phyloP scores from a whole-genome alignment of 1,284 basidiomycete species.

The Exobasidium rhododendri region DNA sequence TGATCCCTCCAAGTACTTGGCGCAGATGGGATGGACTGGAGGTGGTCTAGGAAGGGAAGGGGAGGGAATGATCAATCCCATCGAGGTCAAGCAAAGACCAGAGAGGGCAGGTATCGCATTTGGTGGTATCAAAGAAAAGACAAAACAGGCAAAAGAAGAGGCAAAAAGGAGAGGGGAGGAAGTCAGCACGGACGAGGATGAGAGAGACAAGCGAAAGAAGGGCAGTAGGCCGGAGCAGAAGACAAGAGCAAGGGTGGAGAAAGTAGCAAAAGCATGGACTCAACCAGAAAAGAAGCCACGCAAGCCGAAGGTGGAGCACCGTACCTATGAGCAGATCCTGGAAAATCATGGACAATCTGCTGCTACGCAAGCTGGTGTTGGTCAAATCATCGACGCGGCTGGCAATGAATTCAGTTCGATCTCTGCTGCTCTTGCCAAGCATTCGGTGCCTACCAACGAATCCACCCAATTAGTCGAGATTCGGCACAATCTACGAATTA shows the following conservation, averaged over 20 bases:
- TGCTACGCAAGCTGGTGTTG: slow-evolving; percentile 18
- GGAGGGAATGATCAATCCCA: slow-evolving; percentile 49
- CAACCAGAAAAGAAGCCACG: slow-evolving; percentile 32
- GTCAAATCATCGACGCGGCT: slow-evolving; percentile 47
- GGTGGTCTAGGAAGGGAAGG: slow-evolving; percentile 49
- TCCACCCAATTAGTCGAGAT: slow-evolving; percentile 86
- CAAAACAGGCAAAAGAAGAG: slow-evolving; percentile 40
- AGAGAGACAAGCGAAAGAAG: slow-evolving; percentile 63
- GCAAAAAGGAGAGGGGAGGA: slow-evolving; percentile 32
- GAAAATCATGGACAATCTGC: slow-evolving; percentile 31
- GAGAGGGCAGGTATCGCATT: slow-evolving; percentile 51
- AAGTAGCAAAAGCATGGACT: slow-evolving; percentile 29
- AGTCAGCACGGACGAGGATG: slow-evolving; percentile 30
- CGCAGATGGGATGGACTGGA: slow-evolving; percentile 53
- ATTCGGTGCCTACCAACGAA: slow-evolving; percentile 67
- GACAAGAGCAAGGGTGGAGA: background rate
- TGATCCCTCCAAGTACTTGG: slow-evolving; percentile 46
- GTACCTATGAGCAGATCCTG: slow-evolving; percentile 53
- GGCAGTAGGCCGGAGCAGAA: slow-evolving; percentile 7
- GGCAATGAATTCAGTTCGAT: slow-evolving; percentile 34
- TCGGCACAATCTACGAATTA: slow-evolving; percentile 85
- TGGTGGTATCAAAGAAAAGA: slow-evolving; percentile 51
- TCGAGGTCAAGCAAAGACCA: slow-evolving; percentile 50
- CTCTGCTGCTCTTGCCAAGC: slow-evolving; percentile 30
- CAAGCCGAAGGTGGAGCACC: slow-evolving; percentile 43